Evolutionary conservation across 352 stramenopile genomes (phyloP), one percentile per base, ranked within the genome.

Genomic region (Phytophthora syringae): DNA sequence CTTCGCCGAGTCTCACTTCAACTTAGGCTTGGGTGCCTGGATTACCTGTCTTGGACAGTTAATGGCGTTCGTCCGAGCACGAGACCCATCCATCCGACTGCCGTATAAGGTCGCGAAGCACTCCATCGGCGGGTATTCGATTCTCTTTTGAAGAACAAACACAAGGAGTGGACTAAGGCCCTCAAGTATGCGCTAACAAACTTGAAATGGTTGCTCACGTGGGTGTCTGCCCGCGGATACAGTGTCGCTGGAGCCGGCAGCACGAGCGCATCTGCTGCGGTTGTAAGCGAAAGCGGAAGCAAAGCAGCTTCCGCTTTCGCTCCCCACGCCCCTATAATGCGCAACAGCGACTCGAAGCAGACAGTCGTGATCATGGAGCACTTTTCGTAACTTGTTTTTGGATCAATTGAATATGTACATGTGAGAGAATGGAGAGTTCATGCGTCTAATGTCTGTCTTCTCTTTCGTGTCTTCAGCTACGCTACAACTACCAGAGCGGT

Each of bases 1-100:
- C 49, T 96, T 95, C 22, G 74, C 77, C 7, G 89, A 95, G 49
- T 94, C 85, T 58, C 83, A 89, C 49, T 94, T 95, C 69, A 96
- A 96, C 48, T 77, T 95, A 25, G 89, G 87, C 13, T 67, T 96
- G 7, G 82, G 82, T 21, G 88, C 87, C 24, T 94, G 85, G 86
- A 70, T 95, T 36, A 86, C 79, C 12, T 95, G 87, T 55, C 55
- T 96, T 7, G 77, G 76, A 0, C 83, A 96, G 51, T 67, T 96
- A 25, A 74, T 92, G 27, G 63, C 70, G 11, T 76, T 80, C 36
- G 82, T 89, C 1, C 79, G 85, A 39, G 71, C 62, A 1, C 67
- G 72, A 51, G 88, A 96, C 42, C 67, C 66, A 16, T 79, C 77
- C 7, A 80, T 96, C 44, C 75, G 68, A 20, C 61, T 94, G 30